phyloP scores from a whole-genome alignment of 2,329 filamentous ascomycete genomes.

The Coniochaeta ligniaria region DNA sequence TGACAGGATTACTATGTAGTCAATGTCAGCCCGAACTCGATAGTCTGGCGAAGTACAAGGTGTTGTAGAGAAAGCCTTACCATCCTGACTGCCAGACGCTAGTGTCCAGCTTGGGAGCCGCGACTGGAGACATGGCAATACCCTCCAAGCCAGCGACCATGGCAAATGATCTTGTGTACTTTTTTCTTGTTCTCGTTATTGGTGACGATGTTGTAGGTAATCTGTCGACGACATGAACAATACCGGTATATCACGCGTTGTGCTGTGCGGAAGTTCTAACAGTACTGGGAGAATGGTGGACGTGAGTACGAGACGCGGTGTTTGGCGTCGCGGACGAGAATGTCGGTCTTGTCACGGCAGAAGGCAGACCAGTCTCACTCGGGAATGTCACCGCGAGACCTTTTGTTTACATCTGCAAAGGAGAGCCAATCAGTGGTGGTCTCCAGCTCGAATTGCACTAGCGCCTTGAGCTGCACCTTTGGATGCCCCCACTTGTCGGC shows the following conservation, averaged over 20 bases:
- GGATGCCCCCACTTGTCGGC: background rate
- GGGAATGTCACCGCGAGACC: background rate
- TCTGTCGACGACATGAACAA: background rate
- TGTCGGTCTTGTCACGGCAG: background rate
- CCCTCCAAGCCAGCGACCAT: background rate
- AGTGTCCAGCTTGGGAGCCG: background rate
- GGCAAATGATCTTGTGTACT: background rate
- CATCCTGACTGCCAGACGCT: background rate
- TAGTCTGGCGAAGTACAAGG: background rate
- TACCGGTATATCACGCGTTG: background rate
- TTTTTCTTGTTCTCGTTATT: background rate
- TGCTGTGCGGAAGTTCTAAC: background rate
- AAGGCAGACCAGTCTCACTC: background rate
- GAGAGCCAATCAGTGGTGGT: background rate
- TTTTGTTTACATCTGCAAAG: background rate
- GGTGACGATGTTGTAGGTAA: background rate
- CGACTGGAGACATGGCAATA: background rate
- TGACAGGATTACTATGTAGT: conserved; percentile 9
- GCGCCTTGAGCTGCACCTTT: background rate
- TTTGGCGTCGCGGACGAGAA: background rate
- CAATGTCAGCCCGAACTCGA: conserved; percentile 4
- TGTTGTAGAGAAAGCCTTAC: background rate
- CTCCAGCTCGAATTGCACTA: background rate
- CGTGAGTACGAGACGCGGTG: background rate
- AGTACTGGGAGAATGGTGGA: background rate